phyloP scores from a whole-genome alignment of 2,329 filamentous ascomycete genomes.

The Diaporthe vaccinii region DNA sequence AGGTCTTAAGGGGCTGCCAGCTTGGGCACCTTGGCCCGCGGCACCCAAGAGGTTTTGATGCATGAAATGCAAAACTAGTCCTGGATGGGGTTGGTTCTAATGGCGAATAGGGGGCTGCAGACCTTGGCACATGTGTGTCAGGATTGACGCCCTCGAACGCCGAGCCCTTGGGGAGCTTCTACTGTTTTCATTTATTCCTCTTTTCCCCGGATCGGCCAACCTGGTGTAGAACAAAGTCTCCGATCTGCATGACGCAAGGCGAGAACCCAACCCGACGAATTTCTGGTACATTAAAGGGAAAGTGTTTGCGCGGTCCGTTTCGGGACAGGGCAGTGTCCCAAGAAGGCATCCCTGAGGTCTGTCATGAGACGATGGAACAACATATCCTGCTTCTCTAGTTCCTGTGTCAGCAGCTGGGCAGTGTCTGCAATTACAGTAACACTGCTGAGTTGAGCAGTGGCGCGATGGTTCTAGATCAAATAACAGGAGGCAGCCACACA shows the following conservation, averaged over 20 bases:
- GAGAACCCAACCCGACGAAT: neutral
- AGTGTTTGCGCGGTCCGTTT: neutral
- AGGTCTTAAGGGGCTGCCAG: neutral
- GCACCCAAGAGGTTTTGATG: neutral
- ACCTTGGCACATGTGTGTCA: constrained; percentile 7
- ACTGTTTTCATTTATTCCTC: neutral
- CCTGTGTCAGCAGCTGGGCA: neutral
- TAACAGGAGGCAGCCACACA: neutral
- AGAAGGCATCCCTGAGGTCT: neutral
- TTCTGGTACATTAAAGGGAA: neutral
- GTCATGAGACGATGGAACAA: neutral
- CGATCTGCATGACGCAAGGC: neutral
- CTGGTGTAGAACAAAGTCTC: neutral
- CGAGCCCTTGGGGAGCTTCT: neutral
- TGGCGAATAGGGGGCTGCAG: neutral
- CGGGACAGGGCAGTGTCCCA: neutral
- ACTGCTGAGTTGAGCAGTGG: neutral
- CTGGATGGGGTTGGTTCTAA: neutral
- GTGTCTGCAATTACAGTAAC: neutral
- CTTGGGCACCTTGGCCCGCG: neutral
- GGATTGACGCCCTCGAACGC: neutral
- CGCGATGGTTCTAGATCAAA: neutral
- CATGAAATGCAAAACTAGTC: constrained; percentile 10
- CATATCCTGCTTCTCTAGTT: neutral
- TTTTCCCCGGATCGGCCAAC: constrained; percentile 23